These are phyloP conservation scores for Leptosphaerulina australis DNA, from an alignment of 2,329 filamentous ascomycete species.

Conservation along the genomic window DNA sequence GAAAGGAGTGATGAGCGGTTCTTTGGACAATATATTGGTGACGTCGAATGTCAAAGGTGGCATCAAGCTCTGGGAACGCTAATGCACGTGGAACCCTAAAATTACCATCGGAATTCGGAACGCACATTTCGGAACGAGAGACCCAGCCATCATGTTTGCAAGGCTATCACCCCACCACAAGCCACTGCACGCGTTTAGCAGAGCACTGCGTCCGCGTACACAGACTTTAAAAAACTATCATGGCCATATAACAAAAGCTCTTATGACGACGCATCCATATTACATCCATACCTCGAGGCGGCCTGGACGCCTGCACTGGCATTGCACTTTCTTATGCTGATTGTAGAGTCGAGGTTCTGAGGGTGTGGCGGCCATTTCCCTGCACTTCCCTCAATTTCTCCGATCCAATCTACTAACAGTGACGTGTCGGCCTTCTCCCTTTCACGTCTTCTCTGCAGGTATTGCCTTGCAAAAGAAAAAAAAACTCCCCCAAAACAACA, in stretches of 20 bases:
- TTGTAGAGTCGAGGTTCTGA: neutral
- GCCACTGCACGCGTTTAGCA: neutral
- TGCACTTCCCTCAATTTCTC: constrained; percentile 4
- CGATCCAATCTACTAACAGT: constrained; percentile 10
- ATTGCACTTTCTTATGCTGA: neutral
- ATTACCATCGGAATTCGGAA: constrained; percentile 17
- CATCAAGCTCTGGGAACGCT: constrained; percentile 37
- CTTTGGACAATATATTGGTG: constrained; percentile 1
- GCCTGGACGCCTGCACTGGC: constrained; percentile 2
- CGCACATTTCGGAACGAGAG: constrained; percentile 6
- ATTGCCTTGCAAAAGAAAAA: no score
- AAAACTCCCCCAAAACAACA: no score
- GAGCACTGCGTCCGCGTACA: neutral
- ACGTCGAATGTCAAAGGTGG: constrained; percentile 36
- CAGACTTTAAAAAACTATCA: neutral
- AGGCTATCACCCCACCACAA: constrained; percentile 17
- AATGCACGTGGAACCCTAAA: constrained; percentile 35
- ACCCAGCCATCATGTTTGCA: constrained; percentile 8
- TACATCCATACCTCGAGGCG: neutral
- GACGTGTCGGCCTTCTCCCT: no score
- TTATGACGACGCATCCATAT: neutral
- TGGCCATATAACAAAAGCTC: neutral
- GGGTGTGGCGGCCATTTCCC: constrained; percentile 4
- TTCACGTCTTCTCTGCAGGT: no score
- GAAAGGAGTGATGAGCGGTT: constrained; percentile 15